Percentiles rank a stretch among this genome's conserved stretches.
Evolutionary conservation across 768 basidiomycete species (phyloP).

Genomic region (Phanerodontia chrysosporium): DNA sequence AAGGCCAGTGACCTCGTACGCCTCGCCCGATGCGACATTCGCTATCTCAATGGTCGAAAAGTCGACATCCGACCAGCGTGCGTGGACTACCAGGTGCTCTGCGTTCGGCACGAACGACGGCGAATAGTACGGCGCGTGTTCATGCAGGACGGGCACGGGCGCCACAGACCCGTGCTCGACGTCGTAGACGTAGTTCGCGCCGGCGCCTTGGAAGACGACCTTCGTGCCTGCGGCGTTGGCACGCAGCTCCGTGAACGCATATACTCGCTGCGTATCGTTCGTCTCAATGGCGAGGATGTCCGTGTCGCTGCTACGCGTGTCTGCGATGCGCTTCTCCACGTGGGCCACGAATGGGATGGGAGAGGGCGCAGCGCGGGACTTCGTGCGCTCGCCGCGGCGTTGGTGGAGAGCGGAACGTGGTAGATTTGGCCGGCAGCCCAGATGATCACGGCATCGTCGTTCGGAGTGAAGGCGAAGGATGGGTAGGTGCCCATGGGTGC

Average conservation of each 20-base stretch:
- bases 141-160: conserved; percentile 43
- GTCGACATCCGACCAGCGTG: conserved; percentile 61
- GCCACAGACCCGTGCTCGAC: conserved; percentile 24
- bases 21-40: conserved; percentile 39
- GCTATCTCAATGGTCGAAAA: conserved; percentile 68
- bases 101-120: conserved; percentile 57
- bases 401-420: conserved; percentile 51
- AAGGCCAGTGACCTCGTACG: conserved; percentile 49
- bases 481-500: conserved; percentile 82
- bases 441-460: conserved; percentile 57
- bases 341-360: conserved; percentile 58
- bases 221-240: conserved; percentile 49
- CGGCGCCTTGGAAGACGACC: conserved; percentile 67
- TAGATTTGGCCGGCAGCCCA: conserved; percentile 75
- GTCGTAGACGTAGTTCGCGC: conserved; percentile 50
- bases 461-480: conserved; percentile 64
- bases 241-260: conserved; percentile 57
- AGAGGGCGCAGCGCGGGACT: conserved; percentile 33
- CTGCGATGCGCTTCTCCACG: conserved; percentile 60
- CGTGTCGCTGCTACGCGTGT: conserved; percentile 45
- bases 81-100: conserved; percentile 52
- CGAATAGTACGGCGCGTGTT: conserved; percentile 52
- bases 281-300: conserved; percentile 55
- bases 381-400: conserved; percentile 50
- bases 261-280: conserved; percentile 48